Evolutionary conservation across 768 basidiomycete species (phyloP).

Genomic region (Tulasnella sp.): DNA sequence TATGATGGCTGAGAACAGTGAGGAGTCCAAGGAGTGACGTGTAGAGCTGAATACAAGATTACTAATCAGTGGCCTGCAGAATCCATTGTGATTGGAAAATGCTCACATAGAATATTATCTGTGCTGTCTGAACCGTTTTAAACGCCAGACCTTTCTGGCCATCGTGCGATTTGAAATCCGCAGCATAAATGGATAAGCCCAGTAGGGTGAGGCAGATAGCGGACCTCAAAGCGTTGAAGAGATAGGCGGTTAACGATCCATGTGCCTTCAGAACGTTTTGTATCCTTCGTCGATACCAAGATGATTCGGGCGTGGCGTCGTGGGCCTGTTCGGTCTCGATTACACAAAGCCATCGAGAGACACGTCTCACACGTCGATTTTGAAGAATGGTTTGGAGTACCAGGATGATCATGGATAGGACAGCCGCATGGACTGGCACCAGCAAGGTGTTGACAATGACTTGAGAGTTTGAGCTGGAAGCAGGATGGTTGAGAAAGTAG

Average conservation of each 20-base stretch:
- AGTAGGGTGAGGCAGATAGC: slow-evolving; percentile 38
- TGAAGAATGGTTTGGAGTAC: too few relatives aligned
- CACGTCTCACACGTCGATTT: too few relatives aligned
- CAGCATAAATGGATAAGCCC: slow-evolving; percentile 34
- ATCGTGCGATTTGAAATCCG: slow-evolving; percentile 22
- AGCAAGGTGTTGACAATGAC: too few relatives aligned
- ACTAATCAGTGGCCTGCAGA: background rate
- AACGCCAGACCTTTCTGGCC: slow-evolving; percentile 22
- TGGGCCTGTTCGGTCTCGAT: too few relatives aligned
- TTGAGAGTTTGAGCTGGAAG: too few relatives aligned
- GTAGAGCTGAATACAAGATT: slow-evolving; percentile 32
- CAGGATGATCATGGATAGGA: too few relatives aligned
- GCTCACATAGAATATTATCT: slow-evolving; percentile 29
- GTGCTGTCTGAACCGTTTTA: slow-evolving; percentile 26
- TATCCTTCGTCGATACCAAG: too few relatives aligned
- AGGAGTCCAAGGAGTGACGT: slow-evolving; percentile 35
- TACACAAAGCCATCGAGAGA: too few relatives aligned
- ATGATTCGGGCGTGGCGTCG: too few relatives aligned
- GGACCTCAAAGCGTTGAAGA: slow-evolving; percentile 37
- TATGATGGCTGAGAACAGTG: slow-evolving; percentile 33
- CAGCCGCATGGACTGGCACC: too few relatives aligned
- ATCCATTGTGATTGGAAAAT: background rate
- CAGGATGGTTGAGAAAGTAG: too few relatives aligned
- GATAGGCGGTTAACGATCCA: slow-evolving; percentile 39
- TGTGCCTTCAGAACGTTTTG: too few relatives aligned